A percentile compares a stretch with the other conserved stretches of the same genome.
These are phyloP conservation scores for Colletotrichum truncatum DNA, from an alignment of 2,329 filamentous ascomycete genomes.

Conservation along the genomic window DNA sequence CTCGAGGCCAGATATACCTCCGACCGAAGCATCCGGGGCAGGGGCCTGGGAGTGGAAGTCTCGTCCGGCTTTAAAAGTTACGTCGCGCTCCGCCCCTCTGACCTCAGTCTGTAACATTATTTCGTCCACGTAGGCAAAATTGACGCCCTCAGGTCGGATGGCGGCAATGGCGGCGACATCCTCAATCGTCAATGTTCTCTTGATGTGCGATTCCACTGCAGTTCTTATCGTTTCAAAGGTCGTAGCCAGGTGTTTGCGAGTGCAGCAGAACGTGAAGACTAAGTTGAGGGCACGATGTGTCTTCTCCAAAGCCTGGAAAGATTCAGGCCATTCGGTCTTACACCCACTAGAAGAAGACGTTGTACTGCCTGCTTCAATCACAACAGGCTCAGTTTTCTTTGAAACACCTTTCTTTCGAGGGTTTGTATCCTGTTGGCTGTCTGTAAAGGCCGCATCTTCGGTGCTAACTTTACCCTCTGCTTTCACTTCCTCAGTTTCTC, in stretches of 20 bases:
- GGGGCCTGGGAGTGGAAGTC: constrained; percentile 59
- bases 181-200: constrained; percentile 73
- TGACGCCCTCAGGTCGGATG: constrained; percentile 80
- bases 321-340: constrained; percentile 73
- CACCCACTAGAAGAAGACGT: constrained; percentile 39
- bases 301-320: constrained; percentile 77
- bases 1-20: constrained; percentile 62
- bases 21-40: constrained; percentile 65
- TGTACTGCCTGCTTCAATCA: constrained; percentile 21
- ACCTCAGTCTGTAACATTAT: constrained; percentile 83
- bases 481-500: constrained; percentile 20
- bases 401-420: constrained; percentile 8
- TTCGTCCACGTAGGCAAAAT: constrained; percentile 89
- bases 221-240: constrained; percentile 89
- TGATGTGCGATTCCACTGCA: constrained; percentile 85
- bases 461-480: background rate
- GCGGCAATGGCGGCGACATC: constrained; percentile 86
- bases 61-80: constrained; percentile 67
- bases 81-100: constrained; percentile 72
- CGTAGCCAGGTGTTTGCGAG: constrained; percentile 89
- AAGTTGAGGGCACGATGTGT: constrained; percentile 88
- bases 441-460: background rate
- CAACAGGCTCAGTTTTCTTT: constrained; percentile 29
- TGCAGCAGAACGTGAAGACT: constrained; percentile 94
- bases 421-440: background rate